Evolutionary conservation across 805 yeast species (phyloP), one percentile per base, ranked within the genome.

Genomic region (Saccharomycopsis babjevae): DNA sequence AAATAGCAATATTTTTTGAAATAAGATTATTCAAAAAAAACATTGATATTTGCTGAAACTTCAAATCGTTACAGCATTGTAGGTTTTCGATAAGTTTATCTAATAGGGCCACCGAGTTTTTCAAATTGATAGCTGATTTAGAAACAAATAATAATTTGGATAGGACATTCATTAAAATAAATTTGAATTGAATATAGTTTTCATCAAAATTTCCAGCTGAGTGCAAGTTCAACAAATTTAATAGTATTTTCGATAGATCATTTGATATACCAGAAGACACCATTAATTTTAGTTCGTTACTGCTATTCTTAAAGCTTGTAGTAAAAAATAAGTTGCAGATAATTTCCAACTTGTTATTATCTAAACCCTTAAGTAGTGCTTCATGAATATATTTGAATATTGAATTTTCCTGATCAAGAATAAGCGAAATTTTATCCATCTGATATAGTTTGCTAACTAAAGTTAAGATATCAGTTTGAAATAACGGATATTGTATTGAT

Each of bases 1-100:
- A 15, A 30, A 25, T 36, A 18, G n/a, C n/a, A n/a, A 34, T 30
- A 1, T 42, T 30, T 11, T 59, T 30, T 36, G 54, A 32, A 10
- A 58, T 16, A 10, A 58, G 25, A 18, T 52, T 58, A 20, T 58
- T 58, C 28, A 58, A 39, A 18, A 58, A 52, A 42, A 52, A 58
- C 18, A 34, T 30, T 13, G 40, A 25, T 16, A 59, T 54, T 54
- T 58, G 60, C 18, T 58, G 57, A 58, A 58, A 58, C 25, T 50
- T 42, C 32, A 58, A 54, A 34, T 52, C 46, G 6, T 39, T 5
- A 22, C 52, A 46, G 28, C 28, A 13, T 25, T 46, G 52, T 46
- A 46, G 28, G 6, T 46, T 46, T 25, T 46, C 32, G 22, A 46
- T 7, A 15, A 46, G n/a, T 8, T 11, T 46, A 25, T 46, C 52